phyloP scores from a whole-genome alignment of 2,329 filamentous ascomycete species.

The Claviceps sp. region DNA sequence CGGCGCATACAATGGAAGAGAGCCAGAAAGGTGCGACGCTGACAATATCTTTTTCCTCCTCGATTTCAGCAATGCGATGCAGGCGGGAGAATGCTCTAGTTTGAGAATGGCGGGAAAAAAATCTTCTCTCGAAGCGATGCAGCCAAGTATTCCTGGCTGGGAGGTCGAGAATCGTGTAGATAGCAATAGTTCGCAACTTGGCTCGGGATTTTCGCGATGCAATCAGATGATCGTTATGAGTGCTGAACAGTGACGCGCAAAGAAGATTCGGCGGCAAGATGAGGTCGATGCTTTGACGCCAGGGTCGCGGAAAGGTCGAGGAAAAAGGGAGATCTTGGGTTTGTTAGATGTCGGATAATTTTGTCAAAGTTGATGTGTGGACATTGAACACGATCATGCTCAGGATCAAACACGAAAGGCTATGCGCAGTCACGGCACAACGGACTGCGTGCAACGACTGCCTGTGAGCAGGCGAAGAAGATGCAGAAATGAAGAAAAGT shows the following conservation, averaged over 20 bases:
- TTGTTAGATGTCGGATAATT: background rate
- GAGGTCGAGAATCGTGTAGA: background rate
- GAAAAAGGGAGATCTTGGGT: constrained; percentile 1
- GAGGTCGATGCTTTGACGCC: constrained; percentile 5
- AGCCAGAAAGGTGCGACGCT: background rate
- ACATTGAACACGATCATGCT: background rate
- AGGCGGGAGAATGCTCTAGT: background rate
- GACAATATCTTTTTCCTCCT: background rate
- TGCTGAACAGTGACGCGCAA: background rate
- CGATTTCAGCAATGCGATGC: background rate
- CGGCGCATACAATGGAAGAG: background rate
- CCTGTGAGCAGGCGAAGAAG: background rate
- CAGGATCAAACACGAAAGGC: background rate
- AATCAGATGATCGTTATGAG: background rate
- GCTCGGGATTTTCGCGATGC: background rate
- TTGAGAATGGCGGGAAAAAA: background rate
- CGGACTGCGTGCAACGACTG: background rate
- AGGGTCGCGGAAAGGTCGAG: constrained; percentile 4
- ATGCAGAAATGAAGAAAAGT: constrained; percentile 1
- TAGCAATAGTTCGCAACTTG: background rate
- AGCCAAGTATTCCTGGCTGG: background rate
- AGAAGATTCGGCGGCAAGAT: background rate
- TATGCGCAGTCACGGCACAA: background rate
- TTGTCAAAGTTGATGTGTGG: background rate
- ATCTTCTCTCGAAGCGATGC: background rate